phyloP scores from a whole-genome alignment of 331 rosid genomes.

The Cydonia oblonga region DNA sequence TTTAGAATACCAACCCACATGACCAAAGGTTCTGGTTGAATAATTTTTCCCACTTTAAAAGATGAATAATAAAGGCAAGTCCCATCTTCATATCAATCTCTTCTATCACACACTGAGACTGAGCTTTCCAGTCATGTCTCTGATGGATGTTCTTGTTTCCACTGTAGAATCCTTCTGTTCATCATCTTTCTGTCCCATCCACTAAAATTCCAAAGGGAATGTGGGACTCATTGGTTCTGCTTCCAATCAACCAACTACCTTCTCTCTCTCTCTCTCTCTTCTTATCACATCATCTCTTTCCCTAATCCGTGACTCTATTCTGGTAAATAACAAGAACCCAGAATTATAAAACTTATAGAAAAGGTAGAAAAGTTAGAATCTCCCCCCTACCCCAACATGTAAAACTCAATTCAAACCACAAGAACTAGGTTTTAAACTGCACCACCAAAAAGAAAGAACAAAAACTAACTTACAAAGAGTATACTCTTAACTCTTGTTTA shows the following conservation, averaged over 20 bases:
- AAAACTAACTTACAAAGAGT: slow-evolving; percentile 8
- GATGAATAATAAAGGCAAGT: slow-evolving; percentile 31
- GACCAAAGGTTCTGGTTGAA: slow-evolving; percentile 19
- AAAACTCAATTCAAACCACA: not conserved
- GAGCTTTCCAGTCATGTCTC: slow-evolving; percentile 81
- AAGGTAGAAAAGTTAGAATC: not conserved
- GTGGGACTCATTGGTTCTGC: slow-evolving; percentile 55
- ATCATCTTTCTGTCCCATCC: slow-evolving; percentile 99
- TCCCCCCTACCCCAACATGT: not conserved
- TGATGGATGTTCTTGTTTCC: slow-evolving; percentile 53
- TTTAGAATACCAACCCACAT: slow-evolving; percentile 21
- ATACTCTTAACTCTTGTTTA: not conserved
- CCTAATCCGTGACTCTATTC: slow-evolving; percentile 28
- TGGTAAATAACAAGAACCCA: slow-evolving; percentile 31
- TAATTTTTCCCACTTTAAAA: slow-evolving; percentile 59
- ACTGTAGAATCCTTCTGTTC: slow-evolving; percentile 95
- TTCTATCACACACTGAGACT: slow-evolving; percentile 16
- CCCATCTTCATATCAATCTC: slow-evolving; percentile 65
- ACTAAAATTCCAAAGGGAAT: slow-evolving; percentile 72
- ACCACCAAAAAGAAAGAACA: not conserved
- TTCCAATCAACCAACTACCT: slow-evolving; percentile 53
- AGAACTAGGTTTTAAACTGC: not conserved
- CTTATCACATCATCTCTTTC: not conserved
- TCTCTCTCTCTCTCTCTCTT: not conserved
- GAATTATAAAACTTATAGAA: not conserved